A percentile compares a stretch with the other conserved stretches of the same genome.
phyloP scores from a whole-genome alignment of 176 grass and related monocot species.

The Oryza brachyantha region DNA sequence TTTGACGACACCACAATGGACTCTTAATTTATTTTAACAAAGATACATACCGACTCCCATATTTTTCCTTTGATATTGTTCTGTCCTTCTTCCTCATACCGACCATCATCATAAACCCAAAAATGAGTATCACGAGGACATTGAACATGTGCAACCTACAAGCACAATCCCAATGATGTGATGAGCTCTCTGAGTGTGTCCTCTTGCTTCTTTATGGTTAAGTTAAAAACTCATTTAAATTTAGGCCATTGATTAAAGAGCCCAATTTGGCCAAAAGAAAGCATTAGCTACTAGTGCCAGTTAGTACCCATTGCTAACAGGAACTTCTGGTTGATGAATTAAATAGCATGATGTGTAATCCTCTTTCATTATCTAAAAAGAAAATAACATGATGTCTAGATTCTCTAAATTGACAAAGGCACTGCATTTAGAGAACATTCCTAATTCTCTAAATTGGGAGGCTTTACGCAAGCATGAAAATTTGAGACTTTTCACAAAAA shows the following conservation, averaged over 20 bases:
- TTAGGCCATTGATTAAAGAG: not conserved
- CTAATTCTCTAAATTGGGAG: not conserved
- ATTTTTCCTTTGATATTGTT: slow-evolving; percentile 97
- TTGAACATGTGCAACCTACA: slow-evolving; percentile 83
- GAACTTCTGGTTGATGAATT: slow-evolving; percentile 1
- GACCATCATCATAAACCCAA: slow-evolving; percentile 96
- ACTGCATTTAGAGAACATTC: not conserved
- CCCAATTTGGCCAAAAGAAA: slow-evolving; percentile 1
- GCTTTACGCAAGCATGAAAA: not conserved
- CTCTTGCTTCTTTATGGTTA: not conserved
- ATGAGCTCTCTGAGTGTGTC: not conserved
- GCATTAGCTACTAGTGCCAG: not conserved
- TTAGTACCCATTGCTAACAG: not conserved
- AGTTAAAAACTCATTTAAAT: slow-evolving; percentile 3
- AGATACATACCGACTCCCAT: slow-evolving; percentile 82
- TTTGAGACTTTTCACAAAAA: not conserved
- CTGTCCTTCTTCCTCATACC: slow-evolving; percentile 96
- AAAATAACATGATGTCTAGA: not conserved
- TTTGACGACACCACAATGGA: slow-evolving; percentile 4
- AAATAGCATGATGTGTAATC: not conserved
- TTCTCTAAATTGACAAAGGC: not conserved
- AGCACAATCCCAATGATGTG: slow-evolving; percentile 15
- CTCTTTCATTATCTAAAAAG: not conserved
- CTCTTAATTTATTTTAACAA: slow-evolving; percentile 19
- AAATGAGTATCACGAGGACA: slow-evolving; percentile 94